Evolutionary conservation across 164 flowering plant genomes (phyloP).

Genomic region (Vitis labrusca): DNA sequence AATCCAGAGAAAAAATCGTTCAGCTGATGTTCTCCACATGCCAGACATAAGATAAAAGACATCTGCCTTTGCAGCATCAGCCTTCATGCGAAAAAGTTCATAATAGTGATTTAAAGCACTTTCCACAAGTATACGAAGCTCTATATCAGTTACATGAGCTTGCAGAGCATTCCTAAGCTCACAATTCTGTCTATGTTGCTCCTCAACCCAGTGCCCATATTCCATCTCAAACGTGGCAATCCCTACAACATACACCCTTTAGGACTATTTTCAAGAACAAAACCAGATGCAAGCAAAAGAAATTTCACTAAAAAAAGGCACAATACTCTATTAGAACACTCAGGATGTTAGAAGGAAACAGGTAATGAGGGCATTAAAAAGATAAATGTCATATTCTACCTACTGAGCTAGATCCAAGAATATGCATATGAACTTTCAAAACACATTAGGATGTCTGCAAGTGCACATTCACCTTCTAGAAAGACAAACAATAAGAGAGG

Average conservation of each 20-base stretch:
- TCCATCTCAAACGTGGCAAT: constrained; percentile 54
- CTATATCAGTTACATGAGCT: constrained; percentile 31
- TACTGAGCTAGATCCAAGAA: background rate
- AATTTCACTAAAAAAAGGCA: background rate
- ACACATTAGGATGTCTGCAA: background rate
- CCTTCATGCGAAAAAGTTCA: constrained; percentile 54
- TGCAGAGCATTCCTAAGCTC: constrained; percentile 51
- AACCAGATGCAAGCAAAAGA: background rate
- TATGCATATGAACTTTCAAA: background rate
- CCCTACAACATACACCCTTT: constrained; percentile 25
- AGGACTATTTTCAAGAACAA: background rate
- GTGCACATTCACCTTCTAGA: background rate
- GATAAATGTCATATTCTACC: background rate
- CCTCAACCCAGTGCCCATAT: constrained; percentile 56
- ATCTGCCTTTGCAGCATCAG: constrained; percentile 55
- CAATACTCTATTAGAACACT: background rate
- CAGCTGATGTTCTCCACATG: constrained; percentile 54
- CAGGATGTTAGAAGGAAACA: background rate
- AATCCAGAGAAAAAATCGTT: constrained; percentile 62
- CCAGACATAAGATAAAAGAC: constrained; percentile 54
- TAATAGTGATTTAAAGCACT: constrained; percentile 45
- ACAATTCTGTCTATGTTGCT: constrained; percentile 33
- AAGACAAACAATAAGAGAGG: too few species aligned
- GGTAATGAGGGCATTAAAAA: background rate
- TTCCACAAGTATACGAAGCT: constrained; percentile 49